Conservation (phyloP, 495 filamentous ascomycete species). For the Xylaria flabelliformis region DNA sequence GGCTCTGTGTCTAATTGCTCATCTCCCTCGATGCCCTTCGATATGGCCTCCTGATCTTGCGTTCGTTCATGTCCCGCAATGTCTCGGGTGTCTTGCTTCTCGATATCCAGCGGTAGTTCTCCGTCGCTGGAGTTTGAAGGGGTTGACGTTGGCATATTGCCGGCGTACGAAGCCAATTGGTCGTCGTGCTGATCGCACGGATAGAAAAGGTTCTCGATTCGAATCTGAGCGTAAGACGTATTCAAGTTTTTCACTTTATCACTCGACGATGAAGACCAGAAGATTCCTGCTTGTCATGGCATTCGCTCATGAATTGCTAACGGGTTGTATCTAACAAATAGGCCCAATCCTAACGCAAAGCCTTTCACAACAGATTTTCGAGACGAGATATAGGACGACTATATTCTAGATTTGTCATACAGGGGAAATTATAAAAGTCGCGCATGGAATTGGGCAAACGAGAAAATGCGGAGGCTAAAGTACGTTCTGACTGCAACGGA, state of each 20-base stretch:
- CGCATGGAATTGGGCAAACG: background rate
- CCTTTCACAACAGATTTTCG: background rate
- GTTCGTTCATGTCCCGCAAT: background rate
- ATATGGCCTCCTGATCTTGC: constrained; percentile 19
- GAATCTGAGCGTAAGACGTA: background rate
- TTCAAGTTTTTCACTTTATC: background rate
- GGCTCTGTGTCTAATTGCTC: constrained; percentile 34
- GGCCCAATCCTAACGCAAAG: background rate
- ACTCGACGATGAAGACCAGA: background rate
- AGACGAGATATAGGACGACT: constrained; percentile 1
- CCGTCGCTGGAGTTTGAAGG: constrained; percentile 35
- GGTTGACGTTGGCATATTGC: constrained; percentile 30
- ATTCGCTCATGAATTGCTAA: constrained; percentile 11
- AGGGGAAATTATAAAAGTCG: background rate
- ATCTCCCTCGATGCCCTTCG: constrained; percentile 10
- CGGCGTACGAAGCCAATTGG: background rate
- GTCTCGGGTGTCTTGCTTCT: constrained; percentile 29
- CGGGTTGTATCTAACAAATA: constrained; percentile 5
- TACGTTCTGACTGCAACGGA: background rate
- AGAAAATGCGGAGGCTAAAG: background rate
- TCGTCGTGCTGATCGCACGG: background rate
- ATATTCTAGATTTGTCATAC: constrained; percentile 7
- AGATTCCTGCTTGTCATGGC: background rate
- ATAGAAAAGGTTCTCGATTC: background rate
- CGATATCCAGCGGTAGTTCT: constrained; percentile 35